These are phyloP conservation scores for Candida saitoana DNA, from an alignment of 805 yeast species.

Conservation along the genomic window DNA sequence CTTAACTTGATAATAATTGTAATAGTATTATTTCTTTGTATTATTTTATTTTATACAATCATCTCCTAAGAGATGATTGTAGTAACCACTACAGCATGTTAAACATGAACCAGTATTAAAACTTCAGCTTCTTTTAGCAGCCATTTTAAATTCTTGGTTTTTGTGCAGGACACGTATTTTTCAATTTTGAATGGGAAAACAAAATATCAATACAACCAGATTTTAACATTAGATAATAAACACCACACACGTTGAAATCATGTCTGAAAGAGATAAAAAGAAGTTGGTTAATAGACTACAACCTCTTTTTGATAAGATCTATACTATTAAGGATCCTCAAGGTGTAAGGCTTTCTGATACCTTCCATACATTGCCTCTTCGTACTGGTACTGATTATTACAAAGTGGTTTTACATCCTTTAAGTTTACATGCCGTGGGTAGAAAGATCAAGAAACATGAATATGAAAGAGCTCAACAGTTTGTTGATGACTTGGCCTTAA, in stretches of 20 bases:
- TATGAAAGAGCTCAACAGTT: conserved; percentile 67
- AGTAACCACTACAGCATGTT: too few species aligned
- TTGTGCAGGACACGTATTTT: background rate
- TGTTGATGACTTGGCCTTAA: conserved; percentile 73
- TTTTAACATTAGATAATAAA: background rate
- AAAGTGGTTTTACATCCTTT: conserved; percentile 74
- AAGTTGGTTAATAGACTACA: conserved; percentile 31
- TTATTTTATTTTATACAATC: too few species aligned
- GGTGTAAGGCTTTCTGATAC: conserved; percentile 49
- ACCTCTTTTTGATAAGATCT: conserved; percentile 35
- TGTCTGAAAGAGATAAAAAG: conserved; percentile 38
- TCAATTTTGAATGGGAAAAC: too few species aligned
- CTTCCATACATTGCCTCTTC: conserved; percentile 71
- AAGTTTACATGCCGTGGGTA: conserved; percentile 68
- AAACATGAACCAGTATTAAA: too few species aligned
- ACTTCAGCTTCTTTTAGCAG: too few species aligned
- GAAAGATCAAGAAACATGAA: conserved; percentile 48
- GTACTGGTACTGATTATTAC: conserved; percentile 75
- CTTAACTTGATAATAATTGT: too few species aligned
- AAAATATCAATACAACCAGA: background rate
- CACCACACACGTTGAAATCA: conserved; percentile 6
- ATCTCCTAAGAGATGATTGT: too few species aligned
- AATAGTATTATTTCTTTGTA: too few species aligned
- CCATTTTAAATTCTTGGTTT: background rate
- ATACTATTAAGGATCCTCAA: conserved; percentile 34